Base-by-base conservation (phyloP, 768 basidiomycete species). In the Boletellus sp. region DNA sequence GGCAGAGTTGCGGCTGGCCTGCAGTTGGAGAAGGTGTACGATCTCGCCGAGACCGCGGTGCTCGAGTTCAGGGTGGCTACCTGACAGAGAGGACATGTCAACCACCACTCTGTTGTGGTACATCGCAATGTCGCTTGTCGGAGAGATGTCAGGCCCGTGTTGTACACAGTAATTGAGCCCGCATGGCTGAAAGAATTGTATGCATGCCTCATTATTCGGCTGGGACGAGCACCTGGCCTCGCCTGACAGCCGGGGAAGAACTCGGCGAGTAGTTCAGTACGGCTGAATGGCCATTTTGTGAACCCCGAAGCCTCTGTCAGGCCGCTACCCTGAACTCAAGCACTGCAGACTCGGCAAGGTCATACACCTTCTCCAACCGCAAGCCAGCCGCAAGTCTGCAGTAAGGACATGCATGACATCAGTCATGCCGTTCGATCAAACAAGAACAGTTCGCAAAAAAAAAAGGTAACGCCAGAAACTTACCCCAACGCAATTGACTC, bases 401-500 rank as follows among this genome's bases (percentile, higher is more conserved):
- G 38, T 33, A 33, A 10, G 17, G 17, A 31, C 16, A 42, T 2
- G 11, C 13, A 11, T 11, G 28, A 28, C 28, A 10, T 53, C 33
- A 43, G 32, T 12, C 23, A 44, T 24, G 22, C 31, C 6, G 28
- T 11, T 8, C 26, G n/a, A n/a, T n/a, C n/a, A 28, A 17, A 15
- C 17, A 28, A 10, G 17, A 46, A 33, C 13, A 19, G 24, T 24
- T 17, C 22, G 13, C 17, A 23, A 38, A 16, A 31, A 10, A 7
- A 28, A 31, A 10, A 7, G 10, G 26, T 11, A 28, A 6, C 28
- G 28, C 5, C 26, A 12, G 28, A 6, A 13, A 50, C 59, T 47
- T 31, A 56, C 55, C 70, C 73, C 5, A 78, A 50, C 1, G 66
- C 49, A 9, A 72, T 65, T 42, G 72, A 74, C 4, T 77, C 70